Conservation (phyloP, 2,329 filamentous ascomycete species). For the Talaromyces piceae region DNA sequence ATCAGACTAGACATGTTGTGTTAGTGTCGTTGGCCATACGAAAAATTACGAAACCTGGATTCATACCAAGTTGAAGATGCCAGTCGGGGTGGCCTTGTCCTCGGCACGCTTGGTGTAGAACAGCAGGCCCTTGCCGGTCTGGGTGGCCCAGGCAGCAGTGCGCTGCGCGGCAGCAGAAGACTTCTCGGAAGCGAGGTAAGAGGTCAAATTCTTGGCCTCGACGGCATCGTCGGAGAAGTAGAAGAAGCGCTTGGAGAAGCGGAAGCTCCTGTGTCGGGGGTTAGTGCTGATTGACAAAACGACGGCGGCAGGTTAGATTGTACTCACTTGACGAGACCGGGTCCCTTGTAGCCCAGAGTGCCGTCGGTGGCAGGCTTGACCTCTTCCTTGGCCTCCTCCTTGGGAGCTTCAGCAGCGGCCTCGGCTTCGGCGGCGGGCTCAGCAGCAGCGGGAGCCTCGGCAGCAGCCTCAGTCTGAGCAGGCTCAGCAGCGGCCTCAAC, state of each 20-base stretch:
- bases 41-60: neutral
- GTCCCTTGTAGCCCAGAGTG: constrained; percentile 79
- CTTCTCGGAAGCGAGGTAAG: constrained; percentile 87
- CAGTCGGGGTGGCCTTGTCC: constrained; percentile 73
- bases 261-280: constrained; percentile 76
- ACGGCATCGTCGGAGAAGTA: constrained; percentile 71
- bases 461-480: constrained; percentile 13
- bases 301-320: too few species aligned
- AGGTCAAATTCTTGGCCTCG: constrained; percentile 63
- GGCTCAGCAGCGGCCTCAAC: neutral
- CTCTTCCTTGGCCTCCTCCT: constrained; percentile 34
- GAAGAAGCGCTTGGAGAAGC: constrained; percentile 90
- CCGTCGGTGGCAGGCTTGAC: constrained; percentile 73
- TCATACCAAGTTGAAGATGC: constrained; percentile 78
- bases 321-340: constrained; percentile 80
- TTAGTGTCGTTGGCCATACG: neutral
- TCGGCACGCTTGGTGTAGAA: constrained; percentile 79
- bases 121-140: constrained; percentile 91
- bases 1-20: constrained; percentile 44
- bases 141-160: constrained; percentile 73
- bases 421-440: constrained; percentile 22
- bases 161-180: constrained; percentile 67
- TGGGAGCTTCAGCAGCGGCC: constrained; percentile 25
- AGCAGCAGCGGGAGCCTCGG: constrained; percentile 33
- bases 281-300: too few species aligned